Conservation (phyloP, 2,329 filamentous ascomycete genomes). For the Aureobasidium subglaciale region DNA sequence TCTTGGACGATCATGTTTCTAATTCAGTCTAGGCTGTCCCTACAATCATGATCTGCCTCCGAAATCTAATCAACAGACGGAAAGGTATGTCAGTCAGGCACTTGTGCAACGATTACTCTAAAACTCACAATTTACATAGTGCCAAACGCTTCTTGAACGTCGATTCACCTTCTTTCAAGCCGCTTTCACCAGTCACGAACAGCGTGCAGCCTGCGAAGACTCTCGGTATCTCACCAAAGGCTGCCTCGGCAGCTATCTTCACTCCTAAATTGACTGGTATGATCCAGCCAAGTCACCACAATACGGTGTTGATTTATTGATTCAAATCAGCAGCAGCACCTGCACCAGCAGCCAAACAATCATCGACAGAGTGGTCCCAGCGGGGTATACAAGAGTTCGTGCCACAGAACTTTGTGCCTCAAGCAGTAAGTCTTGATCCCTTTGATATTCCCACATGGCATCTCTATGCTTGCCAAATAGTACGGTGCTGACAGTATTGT, state of each 20-base stretch:
- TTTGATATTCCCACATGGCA: neutral
- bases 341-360: slow-evolving; percentile 39
- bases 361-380: slow-evolving; percentile 41
- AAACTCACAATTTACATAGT: neutral
- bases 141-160: slow-evolving; percentile 58
- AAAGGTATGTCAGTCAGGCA: slow-evolving; percentile 43
- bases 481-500: slow-evolving; percentile 5
- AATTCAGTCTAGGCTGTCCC: slow-evolving; percentile 52
- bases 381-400: slow-evolving; percentile 47
- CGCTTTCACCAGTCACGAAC: slow-evolving; percentile 47
- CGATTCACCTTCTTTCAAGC: slow-evolving; percentile 92
- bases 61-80: slow-evolving; percentile 49
- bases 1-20: slow-evolving; percentile 9
- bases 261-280: slow-evolving; percentile 54
- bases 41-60: slow-evolving; percentile 74
- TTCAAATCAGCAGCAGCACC: slow-evolving; percentile 35
- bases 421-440: slow-evolving; percentile 21
- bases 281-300: neutral
- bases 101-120: too few relatives aligned
- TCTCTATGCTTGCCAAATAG: too few relatives aligned
- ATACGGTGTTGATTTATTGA: slow-evolving; percentile 6
- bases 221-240: slow-evolving; percentile 77
- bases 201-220: slow-evolving; percentile 52
- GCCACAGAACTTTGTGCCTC: slow-evolving; percentile 48
- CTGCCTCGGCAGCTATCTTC: slow-evolving; percentile 81